These are phyloP conservation scores for Trametes hirsuta DNA, from an alignment of 1,284 basidiomycete genomes.

Conservation along the genomic window DNA sequence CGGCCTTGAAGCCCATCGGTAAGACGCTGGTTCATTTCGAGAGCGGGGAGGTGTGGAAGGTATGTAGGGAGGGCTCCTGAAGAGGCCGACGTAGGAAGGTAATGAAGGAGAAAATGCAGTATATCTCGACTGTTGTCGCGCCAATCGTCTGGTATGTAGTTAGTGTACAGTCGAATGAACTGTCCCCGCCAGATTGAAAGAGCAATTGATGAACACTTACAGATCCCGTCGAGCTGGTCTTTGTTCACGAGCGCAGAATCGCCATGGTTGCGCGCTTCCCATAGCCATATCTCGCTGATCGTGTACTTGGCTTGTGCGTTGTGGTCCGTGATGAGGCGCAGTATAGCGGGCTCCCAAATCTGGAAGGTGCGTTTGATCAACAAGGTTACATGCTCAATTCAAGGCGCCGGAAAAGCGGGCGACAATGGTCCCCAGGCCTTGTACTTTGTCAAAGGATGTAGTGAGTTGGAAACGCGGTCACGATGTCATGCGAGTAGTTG, in stretches of 20 bases:
- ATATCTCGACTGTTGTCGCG: constrained; percentile 54
- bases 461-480: too few relatives aligned
- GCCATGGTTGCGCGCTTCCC: constrained; percentile 60
- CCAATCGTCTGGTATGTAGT: constrained; percentile 46
- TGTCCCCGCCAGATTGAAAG: neutral
- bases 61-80: constrained; percentile 47
- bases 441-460: too few relatives aligned
- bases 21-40: constrained; percentile 46
- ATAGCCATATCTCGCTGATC: constrained; percentile 59
- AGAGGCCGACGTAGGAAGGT: constrained; percentile 37
- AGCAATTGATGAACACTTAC: constrained; percentile 31
- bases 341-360: constrained; percentile 39
- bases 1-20: constrained; percentile 49
- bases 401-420: too few relatives aligned
- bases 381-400: too few relatives aligned
- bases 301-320: constrained; percentile 15
- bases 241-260: constrained; percentile 55
- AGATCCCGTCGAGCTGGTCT: constrained; percentile 47
- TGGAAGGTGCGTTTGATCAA: constrained; percentile 4
- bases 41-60: constrained; percentile 47
- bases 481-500: too few relatives aligned
- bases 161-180: too few relatives aligned
- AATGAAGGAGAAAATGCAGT: constrained; percentile 49
- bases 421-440: too few relatives aligned
- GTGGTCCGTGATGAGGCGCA: constrained; percentile 28